Evolutionary conservation across 768 basidiomycete genomes (phyloP).

Genomic region (Calocybe indica): DNA sequence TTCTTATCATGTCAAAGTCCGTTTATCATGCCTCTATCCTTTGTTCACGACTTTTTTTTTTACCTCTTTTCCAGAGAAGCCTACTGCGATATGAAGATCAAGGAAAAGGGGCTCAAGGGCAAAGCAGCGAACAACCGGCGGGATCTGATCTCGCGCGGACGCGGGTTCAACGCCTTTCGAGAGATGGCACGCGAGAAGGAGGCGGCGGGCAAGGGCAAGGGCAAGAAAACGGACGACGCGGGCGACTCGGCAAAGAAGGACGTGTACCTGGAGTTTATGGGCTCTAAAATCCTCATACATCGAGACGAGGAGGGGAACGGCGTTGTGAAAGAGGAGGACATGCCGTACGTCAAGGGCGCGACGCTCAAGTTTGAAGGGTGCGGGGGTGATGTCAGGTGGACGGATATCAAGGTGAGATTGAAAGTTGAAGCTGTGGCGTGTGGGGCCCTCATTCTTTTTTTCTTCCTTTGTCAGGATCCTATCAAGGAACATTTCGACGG

Average conservation of each 20-base stretch:
- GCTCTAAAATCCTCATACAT: conserved; percentile 58
- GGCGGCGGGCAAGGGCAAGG: conserved; percentile 18
- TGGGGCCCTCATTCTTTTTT: not conserved
- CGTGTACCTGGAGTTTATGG: conserved; percentile 71
- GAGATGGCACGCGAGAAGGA: conserved; percentile 45
- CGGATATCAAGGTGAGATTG: conserved; percentile 41
- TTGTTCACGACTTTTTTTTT: not conserved
- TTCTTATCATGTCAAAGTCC: conserved; percentile 86
- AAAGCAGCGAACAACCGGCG: conserved; percentile 59
- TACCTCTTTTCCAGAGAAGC: conserved; percentile 45
- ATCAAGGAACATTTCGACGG: conserved; percentile 45
- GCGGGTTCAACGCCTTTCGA: conserved; percentile 78
- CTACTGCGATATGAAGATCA: conserved; percentile 95
- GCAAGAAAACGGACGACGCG: conserved; percentile 16
- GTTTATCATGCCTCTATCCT: conserved; percentile 12
- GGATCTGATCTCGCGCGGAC: conserved; percentile 42
- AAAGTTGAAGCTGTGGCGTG: not conserved
- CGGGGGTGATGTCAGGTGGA: conserved; percentile 41
- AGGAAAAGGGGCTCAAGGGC: conserved; percentile 84
- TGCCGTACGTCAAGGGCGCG: conserved; percentile 48
- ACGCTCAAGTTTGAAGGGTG: conserved; percentile 56
- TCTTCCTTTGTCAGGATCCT: conserved; percentile 29
- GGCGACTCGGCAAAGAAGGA: conserved; percentile 34
- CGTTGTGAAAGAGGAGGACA: conserved; percentile 53
- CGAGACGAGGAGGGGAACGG: conserved; percentile 58